phyloP scores from a whole-genome alignment of 2,329 filamentous ascomycete genomes.

The Alternaria novae-zelandiae region DNA sequence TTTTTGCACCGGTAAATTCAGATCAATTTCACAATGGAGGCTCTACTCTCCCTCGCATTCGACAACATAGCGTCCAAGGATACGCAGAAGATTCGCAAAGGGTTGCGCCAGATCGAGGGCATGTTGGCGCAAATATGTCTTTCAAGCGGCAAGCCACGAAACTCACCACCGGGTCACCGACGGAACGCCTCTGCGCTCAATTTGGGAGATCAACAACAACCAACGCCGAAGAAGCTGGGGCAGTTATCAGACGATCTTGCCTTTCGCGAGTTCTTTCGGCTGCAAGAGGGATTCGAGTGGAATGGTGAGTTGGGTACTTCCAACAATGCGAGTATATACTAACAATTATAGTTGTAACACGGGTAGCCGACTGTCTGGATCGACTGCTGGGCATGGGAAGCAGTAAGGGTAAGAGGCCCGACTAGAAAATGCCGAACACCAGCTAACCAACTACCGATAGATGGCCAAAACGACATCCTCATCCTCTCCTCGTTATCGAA shows the following conservation, averaged over 20 bases:
- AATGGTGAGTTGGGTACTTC: slow-evolving; percentile 65
- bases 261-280: slow-evolving; percentile 93
- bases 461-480: slow-evolving; percentile 84
- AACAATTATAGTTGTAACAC: slow-evolving; percentile 69
- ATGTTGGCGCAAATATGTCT: slow-evolving; percentile 94
- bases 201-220: slow-evolving; percentile 38
- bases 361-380: slow-evolving; percentile 84
- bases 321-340: not conserved
- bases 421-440: not conserved
- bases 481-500: slow-evolving; percentile 88
- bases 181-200: slow-evolving; percentile 48
- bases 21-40: slow-evolving; percentile 71
- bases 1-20: slow-evolving; percentile 3
- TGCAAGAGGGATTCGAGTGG: slow-evolving; percentile 98
- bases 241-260: slow-evolving; percentile 82
- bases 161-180: slow-evolving; percentile 41
- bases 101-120: slow-evolving; percentile 90
- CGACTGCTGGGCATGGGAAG: slow-evolving; percentile 80
- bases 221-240: slow-evolving; percentile 59
- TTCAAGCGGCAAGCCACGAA: slow-evolving; percentile 53
- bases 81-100: slow-evolving; percentile 87
- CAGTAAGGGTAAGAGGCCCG: slow-evolving; percentile 47
- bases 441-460: slow-evolving; percentile 40
- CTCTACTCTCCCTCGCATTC: slow-evolving; percentile 88
- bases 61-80: slow-evolving; percentile 96